A percentile compares a stretch with the other conserved stretches of the same genome.
Conservation (phyloP, 140 eudicot species). For the Senecio squalidus region DNA sequence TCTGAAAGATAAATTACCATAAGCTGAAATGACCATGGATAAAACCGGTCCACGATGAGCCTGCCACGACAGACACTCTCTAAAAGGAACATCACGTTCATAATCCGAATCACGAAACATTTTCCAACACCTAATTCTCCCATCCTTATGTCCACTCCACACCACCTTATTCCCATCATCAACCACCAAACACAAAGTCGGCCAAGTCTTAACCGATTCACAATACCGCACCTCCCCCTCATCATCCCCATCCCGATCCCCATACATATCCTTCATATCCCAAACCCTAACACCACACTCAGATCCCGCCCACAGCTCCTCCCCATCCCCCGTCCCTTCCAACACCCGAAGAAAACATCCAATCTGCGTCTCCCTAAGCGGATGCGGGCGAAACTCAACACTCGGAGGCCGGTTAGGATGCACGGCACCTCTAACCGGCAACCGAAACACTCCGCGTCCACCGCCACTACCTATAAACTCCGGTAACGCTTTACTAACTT, state of each 20-base stretch:
- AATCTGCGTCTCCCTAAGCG: constrained; percentile 58
- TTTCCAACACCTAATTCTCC: constrained; percentile 83
- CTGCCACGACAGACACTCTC: constrained; percentile 69
- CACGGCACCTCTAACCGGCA: constrained; percentile 55
- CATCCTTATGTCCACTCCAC: constrained; percentile 97
- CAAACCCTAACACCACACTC: constrained; percentile 74
- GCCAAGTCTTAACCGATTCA: constrained; percentile 47
- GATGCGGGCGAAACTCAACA: constrained; percentile 69
- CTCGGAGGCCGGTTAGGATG: constrained; percentile 56
- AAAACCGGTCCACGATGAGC: constrained; percentile 90
- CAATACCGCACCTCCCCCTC: constrained; percentile 41
- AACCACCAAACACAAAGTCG: constrained; percentile 62
- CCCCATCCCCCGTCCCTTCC: constrained; percentile 31
- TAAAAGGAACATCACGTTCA: constrained; percentile 27
- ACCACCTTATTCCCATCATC: constrained; percentile 69
- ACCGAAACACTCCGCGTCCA: constrained; percentile 50
- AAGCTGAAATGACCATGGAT: constrained; percentile 63
- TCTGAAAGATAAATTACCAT: constrained; percentile 42
- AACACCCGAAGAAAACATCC: constrained; percentile 57
- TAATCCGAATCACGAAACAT: constrained; percentile 30
- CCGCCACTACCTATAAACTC: constrained; percentile 66
- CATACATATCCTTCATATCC: constrained; percentile 48
- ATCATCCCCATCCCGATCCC: constrained; percentile 24
- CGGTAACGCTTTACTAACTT: constrained; percentile 30
- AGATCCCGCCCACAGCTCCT: constrained; percentile 73